Conservation (phyloP, 1,284 basidiomycete species). For the Sanghuangporus weigelae region DNA sequence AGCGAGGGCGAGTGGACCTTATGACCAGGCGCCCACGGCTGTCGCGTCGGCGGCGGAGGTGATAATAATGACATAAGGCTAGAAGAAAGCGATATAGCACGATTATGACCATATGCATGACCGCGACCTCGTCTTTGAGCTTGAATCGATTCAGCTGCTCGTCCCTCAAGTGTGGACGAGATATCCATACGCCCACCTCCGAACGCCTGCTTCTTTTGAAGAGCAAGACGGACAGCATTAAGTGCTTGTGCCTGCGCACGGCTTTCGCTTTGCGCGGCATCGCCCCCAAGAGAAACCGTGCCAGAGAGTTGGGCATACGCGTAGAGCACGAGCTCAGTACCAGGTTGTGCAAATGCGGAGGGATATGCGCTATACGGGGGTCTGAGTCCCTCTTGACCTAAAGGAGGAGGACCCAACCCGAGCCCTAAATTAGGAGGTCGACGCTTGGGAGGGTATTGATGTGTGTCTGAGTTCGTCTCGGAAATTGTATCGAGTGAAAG, state of each 20-base stretch:
- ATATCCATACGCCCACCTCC: conserved; percentile 80
- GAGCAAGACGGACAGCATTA: conserved; percentile 8
- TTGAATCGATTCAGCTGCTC: background rate
- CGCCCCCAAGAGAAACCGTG: conserved; percentile 43
- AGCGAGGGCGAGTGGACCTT: conserved; percentile 14
- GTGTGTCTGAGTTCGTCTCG: conserved; percentile 34
- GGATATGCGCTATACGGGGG: conserved; percentile 33
- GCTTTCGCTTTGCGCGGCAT: conserved; percentile 21
- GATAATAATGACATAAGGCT: conserved; percentile 52
- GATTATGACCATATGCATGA: conserved; percentile 30
- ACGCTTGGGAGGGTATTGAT: conserved; percentile 23
- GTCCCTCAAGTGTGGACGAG: conserved; percentile 36
- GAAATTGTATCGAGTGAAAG: conserved; percentile 65
- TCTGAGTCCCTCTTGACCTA: conserved; percentile 20
- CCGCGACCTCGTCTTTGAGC: conserved; percentile 15
- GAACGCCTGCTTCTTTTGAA: conserved; percentile 37
- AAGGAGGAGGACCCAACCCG: conserved; percentile 39
- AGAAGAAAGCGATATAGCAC: conserved; percentile 50
- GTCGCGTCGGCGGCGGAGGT: conserved; percentile 27
- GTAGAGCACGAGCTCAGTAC: conserved; percentile 75
- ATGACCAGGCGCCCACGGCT: conserved; percentile 17
- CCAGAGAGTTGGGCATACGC: conserved; percentile 84
- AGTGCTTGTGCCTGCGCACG: conserved; percentile 6
- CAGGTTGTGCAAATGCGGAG: conserved; percentile 36
- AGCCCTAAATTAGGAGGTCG: conserved; percentile 38